Conservation (phyloP, 1,284 basidiomycete species). For the Ustilago vetiveriae region DNA sequence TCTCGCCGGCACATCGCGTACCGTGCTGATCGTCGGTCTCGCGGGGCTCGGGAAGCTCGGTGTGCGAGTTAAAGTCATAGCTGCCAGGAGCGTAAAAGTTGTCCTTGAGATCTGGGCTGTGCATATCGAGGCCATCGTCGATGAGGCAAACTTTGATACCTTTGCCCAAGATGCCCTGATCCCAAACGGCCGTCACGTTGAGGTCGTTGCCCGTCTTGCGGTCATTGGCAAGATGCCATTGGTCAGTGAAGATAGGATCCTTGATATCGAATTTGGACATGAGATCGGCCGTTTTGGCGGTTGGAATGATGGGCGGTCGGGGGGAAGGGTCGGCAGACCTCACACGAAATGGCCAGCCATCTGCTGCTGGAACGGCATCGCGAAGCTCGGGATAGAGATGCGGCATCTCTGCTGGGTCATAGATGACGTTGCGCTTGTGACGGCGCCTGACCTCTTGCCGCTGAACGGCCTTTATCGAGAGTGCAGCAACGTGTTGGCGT, state of each 20-base stretch:
- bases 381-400: conserved; percentile 55
- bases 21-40: conserved; percentile 95
- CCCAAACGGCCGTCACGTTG: conserved; percentile 86
- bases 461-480: conserved; percentile 60
- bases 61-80: conserved; percentile 96
- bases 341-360: conserved; percentile 28
- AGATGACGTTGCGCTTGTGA: conserved; percentile 64
- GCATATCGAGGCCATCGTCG: conserved; percentile 94
- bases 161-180: conserved; percentile 83
- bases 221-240: conserved; percentile 80
- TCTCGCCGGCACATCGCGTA: conserved; percentile 96
- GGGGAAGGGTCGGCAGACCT: conserved; percentile 40
- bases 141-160: conserved; percentile 89
- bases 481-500: conserved; percentile 39
- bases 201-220: conserved; percentile 73
- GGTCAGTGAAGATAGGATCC: conserved; percentile 86
- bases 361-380: conserved; percentile 43
- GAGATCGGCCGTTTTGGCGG: conserved; percentile 45
- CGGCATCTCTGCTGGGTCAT: conserved; percentile 59
- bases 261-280: conserved; percentile 73
- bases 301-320: conserved; percentile 37
- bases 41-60: conserved; percentile 83
- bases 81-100: conserved; percentile 93
- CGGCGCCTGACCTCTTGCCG: conserved; percentile 59
- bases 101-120: conserved; percentile 82